A percentile compares a stretch with the other conserved stretches of the same genome.
Evolutionary conservation across 163 green algal genomes (phyloP).

Genomic region (Scenedesmus sp.): DNA sequence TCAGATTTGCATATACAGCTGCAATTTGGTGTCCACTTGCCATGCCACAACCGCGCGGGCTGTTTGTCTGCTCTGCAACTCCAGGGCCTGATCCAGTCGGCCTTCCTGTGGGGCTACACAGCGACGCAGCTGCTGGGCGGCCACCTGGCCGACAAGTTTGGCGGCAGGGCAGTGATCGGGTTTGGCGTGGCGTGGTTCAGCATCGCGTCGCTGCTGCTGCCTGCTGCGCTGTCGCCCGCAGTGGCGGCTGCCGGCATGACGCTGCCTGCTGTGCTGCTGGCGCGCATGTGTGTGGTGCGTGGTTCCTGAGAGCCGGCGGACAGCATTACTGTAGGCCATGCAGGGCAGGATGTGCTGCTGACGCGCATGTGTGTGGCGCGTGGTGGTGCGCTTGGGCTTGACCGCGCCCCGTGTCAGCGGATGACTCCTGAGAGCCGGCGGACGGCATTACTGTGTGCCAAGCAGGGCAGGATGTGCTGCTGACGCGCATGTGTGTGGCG

Average conservation of each 20-base stretch:
- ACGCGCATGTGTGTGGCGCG: constrained; percentile 64
- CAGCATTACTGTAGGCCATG: background rate
- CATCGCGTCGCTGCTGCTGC: constrained; percentile 79
- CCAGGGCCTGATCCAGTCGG: constrained; percentile 84
- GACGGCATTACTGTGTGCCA: constrained; percentile 3
- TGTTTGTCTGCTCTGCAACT: background rate
- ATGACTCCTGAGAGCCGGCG: no score
- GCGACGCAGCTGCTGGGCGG: constrained; percentile 85
- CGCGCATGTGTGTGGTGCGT: constrained; percentile 64
- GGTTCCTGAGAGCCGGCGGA: background rate
- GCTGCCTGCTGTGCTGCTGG: constrained; percentile 75
- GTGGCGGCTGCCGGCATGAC: constrained; percentile 69
- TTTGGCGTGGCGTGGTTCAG: constrained; percentile 84
- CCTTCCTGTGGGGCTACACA: constrained; percentile 91
- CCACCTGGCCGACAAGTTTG: constrained; percentile 82
- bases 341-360: constrained; percentile 70
- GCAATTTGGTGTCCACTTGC: no score
- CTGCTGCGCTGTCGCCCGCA: constrained; percentile 61
- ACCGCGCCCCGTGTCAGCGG: background rate
- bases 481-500: constrained; percentile 63
- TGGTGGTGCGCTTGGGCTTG: background rate
- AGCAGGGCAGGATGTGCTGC: constrained; percentile 68
- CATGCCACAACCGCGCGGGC: no score
- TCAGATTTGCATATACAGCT: no score
- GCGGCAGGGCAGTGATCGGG: constrained; percentile 87